Evolutionary conservation across 2,329 filamentous ascomycete species (phyloP).

Genomic region (Colletotrichum liriopes): DNA sequence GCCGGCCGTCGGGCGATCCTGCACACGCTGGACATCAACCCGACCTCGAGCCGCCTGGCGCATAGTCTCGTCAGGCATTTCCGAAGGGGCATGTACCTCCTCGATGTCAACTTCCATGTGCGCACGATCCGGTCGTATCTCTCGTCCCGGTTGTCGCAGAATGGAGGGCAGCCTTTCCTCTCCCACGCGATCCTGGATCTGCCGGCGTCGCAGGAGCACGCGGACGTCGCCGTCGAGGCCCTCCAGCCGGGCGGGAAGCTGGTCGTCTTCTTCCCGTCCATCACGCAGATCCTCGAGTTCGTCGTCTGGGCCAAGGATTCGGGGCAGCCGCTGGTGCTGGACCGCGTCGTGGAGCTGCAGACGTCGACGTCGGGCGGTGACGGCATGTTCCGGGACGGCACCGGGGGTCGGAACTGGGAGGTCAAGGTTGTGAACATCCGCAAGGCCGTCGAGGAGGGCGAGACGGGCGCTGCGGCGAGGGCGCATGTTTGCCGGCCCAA

Average conservation of each 20-base stretch:
- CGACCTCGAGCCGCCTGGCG: slow-evolving; percentile 75
- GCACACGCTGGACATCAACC: slow-evolving; percentile 79
- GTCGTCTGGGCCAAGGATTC: slow-evolving; percentile 68
- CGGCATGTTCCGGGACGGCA: slow-evolving; percentile 61
- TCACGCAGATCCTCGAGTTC: slow-evolving; percentile 83
- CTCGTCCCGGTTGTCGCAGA: slow-evolving; percentile 61
- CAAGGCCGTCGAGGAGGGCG: slow-evolving; percentile 40
- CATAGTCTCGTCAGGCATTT: slow-evolving; percentile 77
- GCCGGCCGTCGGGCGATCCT: slow-evolving; percentile 77
- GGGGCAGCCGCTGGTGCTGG: slow-evolving; percentile 68
- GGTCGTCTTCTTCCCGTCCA: slow-evolving; percentile 81
- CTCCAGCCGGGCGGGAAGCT: slow-evolving; percentile 76
- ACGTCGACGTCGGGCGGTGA: slow-evolving; percentile 54
- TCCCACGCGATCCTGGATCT: slow-evolving; percentile 82
- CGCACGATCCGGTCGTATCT: slow-evolving; percentile 78
- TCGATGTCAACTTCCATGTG: slow-evolving; percentile 82
- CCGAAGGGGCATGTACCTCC: slow-evolving; percentile 78
- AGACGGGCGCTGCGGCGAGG: slow-evolving; percentile 15
- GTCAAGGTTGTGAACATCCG: slow-evolving; percentile 64
- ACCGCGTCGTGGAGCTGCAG: slow-evolving; percentile 73
- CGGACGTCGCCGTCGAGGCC: slow-evolving; percentile 66
- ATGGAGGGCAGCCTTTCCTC: slow-evolving; percentile 72
- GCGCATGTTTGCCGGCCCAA: slow-evolving; percentile 60
- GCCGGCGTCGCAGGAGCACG: slow-evolving; percentile 70
- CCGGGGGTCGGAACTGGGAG: slow-evolving; percentile 75